A percentile compares a stretch with the other conserved stretches of the same genome.
Conservation (phyloP, 2,329 filamentous ascomycete genomes). For the Sarocladium oryzae region DNA sequence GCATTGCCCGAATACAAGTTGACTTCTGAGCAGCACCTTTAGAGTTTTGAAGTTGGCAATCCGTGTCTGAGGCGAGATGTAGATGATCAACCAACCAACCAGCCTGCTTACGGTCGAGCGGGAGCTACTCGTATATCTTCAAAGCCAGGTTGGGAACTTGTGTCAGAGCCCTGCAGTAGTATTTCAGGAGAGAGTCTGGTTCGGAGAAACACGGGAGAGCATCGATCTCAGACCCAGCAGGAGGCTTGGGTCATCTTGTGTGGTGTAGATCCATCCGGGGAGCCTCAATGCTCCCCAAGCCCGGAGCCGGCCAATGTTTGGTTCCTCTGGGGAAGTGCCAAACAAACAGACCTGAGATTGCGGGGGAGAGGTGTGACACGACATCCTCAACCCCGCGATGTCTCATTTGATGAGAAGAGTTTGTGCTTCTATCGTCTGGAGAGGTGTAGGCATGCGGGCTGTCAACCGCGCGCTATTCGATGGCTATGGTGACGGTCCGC, state of each 20-base stretch:
- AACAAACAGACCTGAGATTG: not conserved
- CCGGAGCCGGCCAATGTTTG: not conserved
- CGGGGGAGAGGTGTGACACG: not conserved
- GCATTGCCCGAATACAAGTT: too few species aligned
- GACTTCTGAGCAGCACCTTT: too few species aligned
- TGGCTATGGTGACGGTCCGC: not conserved
- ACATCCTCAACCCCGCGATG: not conserved
- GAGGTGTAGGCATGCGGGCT: not conserved
- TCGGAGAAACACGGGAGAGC: not conserved
- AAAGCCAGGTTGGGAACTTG: too few species aligned
- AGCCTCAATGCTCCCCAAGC: not conserved
- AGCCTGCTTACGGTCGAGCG: too few species aligned
- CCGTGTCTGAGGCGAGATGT: too few species aligned
- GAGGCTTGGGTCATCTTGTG: not conserved
- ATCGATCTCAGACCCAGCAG: not conserved
- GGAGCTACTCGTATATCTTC: too few species aligned
- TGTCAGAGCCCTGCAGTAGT: too few species aligned
- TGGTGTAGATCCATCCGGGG: constrained; percentile 3
- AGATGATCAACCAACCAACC: not conserved
- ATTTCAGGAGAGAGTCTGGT: not conserved
- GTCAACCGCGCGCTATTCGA: not conserved
- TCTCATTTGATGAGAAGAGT: not conserved
- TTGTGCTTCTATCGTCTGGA: not conserved
- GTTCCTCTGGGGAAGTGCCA: not conserved
- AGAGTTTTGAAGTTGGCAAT: too few species aligned